Evolutionary conservation across 306 rosid species (phyloP).

Genomic region (Vicia faba): DNA sequence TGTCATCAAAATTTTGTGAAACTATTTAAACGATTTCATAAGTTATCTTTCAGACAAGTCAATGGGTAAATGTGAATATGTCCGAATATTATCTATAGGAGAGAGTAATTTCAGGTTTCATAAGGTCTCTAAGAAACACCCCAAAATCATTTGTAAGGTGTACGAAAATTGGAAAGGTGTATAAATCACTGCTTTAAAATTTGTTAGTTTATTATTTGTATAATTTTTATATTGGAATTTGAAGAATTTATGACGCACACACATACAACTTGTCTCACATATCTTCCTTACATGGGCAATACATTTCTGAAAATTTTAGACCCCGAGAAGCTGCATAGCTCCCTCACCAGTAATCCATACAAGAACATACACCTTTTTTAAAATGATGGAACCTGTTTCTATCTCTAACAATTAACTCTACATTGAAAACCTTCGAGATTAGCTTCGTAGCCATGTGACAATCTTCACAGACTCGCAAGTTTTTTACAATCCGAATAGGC

Average conservation of each 20-base stretch:
- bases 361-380: conserved; percentile 46
- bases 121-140: too few species aligned
- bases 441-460: conserved; percentile 52
- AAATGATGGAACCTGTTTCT: conserved; percentile 54
- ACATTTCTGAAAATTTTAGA: neutral
- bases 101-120: too few species aligned
- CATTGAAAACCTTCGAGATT: conserved; percentile 42
- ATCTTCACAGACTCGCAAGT: conserved; percentile 51
- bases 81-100: too few species aligned
- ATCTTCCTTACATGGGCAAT: neutral
- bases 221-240: too few species aligned
- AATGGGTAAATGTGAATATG: too few species aligned
- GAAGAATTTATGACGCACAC: neutral
- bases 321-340: neutral
- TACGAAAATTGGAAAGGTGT: neutral
- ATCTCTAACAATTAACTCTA: conserved; percentile 54
- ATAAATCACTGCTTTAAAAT: neutral
- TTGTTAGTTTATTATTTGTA: too few species aligned
- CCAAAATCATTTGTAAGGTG: too few species aligned
- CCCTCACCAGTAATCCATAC: conserved; percentile 49
- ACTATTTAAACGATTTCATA: too few species aligned
- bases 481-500: conserved; percentile 51
- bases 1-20: too few species aligned
- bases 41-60: too few species aligned
- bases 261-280: neutral